Base-by-base conservation (phyloP, 768 basidiomycete genomes). In the Amanita rubescens region DNA sequence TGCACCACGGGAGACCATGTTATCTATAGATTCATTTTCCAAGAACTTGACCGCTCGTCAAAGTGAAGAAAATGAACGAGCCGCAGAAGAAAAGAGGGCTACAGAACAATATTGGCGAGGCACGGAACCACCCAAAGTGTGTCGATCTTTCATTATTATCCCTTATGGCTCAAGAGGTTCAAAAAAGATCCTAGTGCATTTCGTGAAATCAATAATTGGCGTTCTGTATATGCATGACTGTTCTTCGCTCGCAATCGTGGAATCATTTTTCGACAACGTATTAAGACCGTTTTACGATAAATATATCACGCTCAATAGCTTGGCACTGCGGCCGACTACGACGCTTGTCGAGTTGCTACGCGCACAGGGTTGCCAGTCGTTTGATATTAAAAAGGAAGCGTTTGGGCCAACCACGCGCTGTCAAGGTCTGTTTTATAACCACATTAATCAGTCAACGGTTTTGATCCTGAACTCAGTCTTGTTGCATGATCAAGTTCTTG, bases 61-160 rank as follows among this genome's bases (percentile, higher is more conserved):
- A 56, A 56, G 63, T 19, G 64, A 75, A 49, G 86, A 87, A 71
- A 67, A 75, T 55, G 56, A 60, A 50, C 52, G 61, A 25, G 83
- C 81, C 0, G 64, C 67, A 20, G 60, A 59, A 45, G 87, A 86
- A 63, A 70, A 70, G 2, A 67, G 79, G 56, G 56, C 68, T 14
- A 78, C 80, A 19, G 80, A 81, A 3, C 87, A 90, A 60, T 90
- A 85, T 65, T 93, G 91, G 91, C 69, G 80, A 5, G 85, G 85
- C 37, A 66, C 85, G 30, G 81, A 88, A 41, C 77, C 87, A 35
- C 90, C 90, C 0, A 92, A 93, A 75, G 90, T 85, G 59, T 32
- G 67, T 56, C 15, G 41, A 37, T 19, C 30, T 8, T 41, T 32
- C 20, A 22, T 33, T 20, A 30, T 5, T 22, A 3, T 34, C 3